phyloP scores from a whole-genome alignment of 2,329 filamentous ascomycete species.

The Botrytis fabae region DNA sequence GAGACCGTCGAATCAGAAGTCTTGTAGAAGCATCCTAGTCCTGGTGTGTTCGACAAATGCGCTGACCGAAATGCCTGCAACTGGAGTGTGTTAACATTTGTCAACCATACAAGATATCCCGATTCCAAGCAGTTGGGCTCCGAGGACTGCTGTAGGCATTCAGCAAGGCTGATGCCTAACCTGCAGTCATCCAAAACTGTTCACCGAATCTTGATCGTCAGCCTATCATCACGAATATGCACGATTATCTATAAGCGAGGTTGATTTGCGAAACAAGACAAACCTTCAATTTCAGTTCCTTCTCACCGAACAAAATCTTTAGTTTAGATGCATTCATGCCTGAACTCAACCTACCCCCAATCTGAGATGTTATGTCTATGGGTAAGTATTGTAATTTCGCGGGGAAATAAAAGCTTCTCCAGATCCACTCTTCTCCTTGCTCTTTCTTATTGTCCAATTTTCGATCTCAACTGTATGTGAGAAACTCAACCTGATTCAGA shows the following conservation, averaged over 20 bases:
- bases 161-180: slow-evolving; percentile 16
- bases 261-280: slow-evolving; percentile 19
- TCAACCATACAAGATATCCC: not conserved
- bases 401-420: not conserved
- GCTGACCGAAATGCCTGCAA: slow-evolving; percentile 16
- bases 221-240: slow-evolving; percentile 9
- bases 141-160: not conserved
- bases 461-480: not conserved
- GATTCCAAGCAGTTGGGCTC: slow-evolving; percentile 6
- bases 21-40: not conserved
- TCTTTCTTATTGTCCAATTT: not conserved
- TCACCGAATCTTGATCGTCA: slow-evolving; percentile 22
- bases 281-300: not conserved
- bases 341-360: not conserved
- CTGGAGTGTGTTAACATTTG: not conserved
- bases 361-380: not conserved
- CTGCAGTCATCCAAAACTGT: not conserved
- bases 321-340: not conserved
- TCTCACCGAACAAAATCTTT: not conserved
- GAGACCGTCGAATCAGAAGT: not conserved
- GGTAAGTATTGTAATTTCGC: not conserved
- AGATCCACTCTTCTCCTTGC: not conserved
- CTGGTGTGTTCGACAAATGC: not conserved
- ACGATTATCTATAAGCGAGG: slow-evolving; percentile 20
- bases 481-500: not conserved